phyloP scores from a whole-genome alignment of 1,139 yeast genomes.

The Yamadazyma diospyri region DNA sequence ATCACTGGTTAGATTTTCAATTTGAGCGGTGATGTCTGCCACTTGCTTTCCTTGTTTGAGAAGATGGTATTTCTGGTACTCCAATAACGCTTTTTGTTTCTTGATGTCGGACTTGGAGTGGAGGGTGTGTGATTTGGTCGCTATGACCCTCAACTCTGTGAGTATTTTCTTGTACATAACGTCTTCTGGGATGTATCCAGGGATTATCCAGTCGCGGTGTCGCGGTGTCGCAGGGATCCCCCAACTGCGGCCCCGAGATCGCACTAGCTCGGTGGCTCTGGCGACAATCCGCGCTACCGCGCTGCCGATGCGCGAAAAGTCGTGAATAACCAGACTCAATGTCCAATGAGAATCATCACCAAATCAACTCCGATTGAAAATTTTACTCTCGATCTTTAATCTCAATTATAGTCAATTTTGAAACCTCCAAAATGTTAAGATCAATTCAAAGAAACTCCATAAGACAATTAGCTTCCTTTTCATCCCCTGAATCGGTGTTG shows the following conservation, averaged over 20 bases:
- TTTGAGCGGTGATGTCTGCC: conserved; percentile 28
- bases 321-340: not conserved
- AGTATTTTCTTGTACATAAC: conserved; percentile 21
- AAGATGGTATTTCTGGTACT: conserved; percentile 52
- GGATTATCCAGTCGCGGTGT: conserved; percentile 1
- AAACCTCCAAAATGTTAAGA: conserved; percentile 5
- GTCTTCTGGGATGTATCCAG: not conserved
- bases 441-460: conserved; percentile 23
- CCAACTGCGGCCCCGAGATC: too few species aligned
- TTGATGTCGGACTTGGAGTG: conserved; percentile 46
- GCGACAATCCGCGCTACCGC: too few species aligned
- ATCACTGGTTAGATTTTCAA: conserved; percentile 22
- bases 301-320: conserved; percentile 2
- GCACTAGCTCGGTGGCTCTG: too few species aligned
- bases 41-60: conserved; percentile 38
- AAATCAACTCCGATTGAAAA: conserved; percentile 8
- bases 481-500: conserved; percentile 57
- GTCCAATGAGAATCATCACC: conserved; percentile 5
- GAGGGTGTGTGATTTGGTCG: conserved; percentile 38
- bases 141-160: conserved; percentile 45
- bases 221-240: too few species aligned
- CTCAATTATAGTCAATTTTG: too few species aligned
- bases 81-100: conserved; percentile 49
- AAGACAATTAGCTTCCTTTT: conserved; percentile 49
- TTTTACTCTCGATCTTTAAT: conserved; percentile 2